Evolutionary conservation across 1,284 basidiomycete genomes (phyloP).

Genomic region (Naganishia sp.): DNA sequence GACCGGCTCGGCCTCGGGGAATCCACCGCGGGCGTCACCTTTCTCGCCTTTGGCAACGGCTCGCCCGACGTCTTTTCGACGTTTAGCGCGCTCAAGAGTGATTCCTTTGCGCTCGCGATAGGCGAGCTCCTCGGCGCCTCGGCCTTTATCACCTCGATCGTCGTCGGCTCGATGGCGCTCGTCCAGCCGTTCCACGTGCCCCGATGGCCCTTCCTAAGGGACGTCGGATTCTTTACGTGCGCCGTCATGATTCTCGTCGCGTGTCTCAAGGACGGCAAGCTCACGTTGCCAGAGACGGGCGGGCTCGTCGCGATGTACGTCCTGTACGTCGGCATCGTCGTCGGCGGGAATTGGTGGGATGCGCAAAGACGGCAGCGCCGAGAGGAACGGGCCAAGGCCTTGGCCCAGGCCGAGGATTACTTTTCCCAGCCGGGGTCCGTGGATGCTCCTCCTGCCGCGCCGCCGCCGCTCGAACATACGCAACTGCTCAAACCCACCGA

Average conservation of each 20-base stretch:
- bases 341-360: constrained; percentile 74
- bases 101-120: constrained; percentile 85
- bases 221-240: constrained; percentile 86
- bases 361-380: constrained; percentile 53
- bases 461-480: background rate
- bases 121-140: constrained; percentile 95
- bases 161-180: constrained; percentile 94
- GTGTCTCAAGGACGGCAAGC: constrained; percentile 75
- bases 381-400: constrained; percentile 55
- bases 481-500: background rate
- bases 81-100: constrained; percentile 83
- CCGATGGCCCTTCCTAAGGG: constrained; percentile 78
- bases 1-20: constrained; percentile 79
- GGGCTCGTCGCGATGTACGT: constrained; percentile 74
- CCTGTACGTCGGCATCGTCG: constrained; percentile 75
- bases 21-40: constrained; percentile 87
- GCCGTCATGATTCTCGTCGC: constrained; percentile 72
- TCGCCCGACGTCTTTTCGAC: constrained; percentile 92
- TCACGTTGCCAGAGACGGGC: constrained; percentile 73
- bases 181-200: constrained; percentile 88
- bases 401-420: constrained; percentile 47
- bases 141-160: constrained; percentile 91
- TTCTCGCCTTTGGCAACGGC: constrained; percentile 90
- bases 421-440: background rate
- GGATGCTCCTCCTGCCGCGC: background rate